Base-by-base conservation (phyloP, 1,284 basidiomycete species). In the Schizophyllum commune region DNA sequence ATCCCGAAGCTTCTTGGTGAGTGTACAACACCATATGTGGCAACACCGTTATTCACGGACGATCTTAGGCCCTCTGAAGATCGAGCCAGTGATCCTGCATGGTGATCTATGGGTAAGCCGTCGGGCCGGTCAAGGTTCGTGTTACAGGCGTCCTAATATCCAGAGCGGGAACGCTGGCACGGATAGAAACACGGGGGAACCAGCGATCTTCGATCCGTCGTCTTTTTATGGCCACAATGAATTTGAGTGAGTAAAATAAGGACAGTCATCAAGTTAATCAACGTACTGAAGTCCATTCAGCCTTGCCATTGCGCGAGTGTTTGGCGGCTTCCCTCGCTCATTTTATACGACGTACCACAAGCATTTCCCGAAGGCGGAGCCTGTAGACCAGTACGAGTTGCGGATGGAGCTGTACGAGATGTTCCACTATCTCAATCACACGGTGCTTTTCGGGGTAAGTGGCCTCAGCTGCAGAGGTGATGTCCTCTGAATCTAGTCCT, bases 341-440 rank as follows among this genome's bases (percentile, higher is more conserved):
- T 95, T 95, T 73, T 94, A 85, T 70, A 76, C 79, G 22, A 83
- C 83, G 27, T 96, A 96, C 68, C 89, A 94, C 66, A 66, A 83
- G 54, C 66, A 87, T 61, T 76, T 83, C 53, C 90, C 90, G 0
- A 88, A 86, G 68, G 81, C 83, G 0, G 79, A 89, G 58, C 92
- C 92, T 2, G 77, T 76, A 1, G 79, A 81, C 4, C 80, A 94
- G 68, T 92, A 93, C 68, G 79, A 82, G 22, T 74, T 89, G 58
- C 81, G 93, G 22, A 79, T 78, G 47, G 83, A 88, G 62, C 74
- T 94, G 32, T 95, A 95, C 68, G 86, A 94, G 73, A 75, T 94
- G 52, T 96, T 92, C 66, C 93, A 96, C 73, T 92, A 94, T 70
- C 75, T 95, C 64, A 96, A 95, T 67, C 91, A 92, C 67, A 88